Conservation (phyloP, 805 yeast genomes). For the Jamesozyma piceae region DNA sequence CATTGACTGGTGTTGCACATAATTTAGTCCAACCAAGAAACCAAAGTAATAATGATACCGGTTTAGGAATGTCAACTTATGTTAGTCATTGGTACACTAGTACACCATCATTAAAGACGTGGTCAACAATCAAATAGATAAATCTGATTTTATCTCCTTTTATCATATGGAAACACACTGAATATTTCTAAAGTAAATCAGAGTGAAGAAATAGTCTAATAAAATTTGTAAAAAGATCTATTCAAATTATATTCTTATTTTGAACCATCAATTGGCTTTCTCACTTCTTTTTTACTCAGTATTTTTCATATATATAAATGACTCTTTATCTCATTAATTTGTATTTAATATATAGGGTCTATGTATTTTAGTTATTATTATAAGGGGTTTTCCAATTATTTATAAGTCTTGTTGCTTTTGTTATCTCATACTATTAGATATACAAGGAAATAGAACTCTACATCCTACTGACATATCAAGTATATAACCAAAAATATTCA, state of each 20-base stretch:
- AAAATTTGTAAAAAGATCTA: neutral
- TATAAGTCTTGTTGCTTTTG: neutral
- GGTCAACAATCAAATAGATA: constrained; percentile 40
- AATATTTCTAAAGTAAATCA: neutral
- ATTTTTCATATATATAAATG: neutral
- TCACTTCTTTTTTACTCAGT: neutral
- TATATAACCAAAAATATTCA: too few relatives aligned
- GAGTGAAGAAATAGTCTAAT: neutral
- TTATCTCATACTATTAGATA: neutral
- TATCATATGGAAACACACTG: neutral
- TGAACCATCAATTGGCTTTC: neutral
- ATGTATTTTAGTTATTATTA: constrained; percentile 15
- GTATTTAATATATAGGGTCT: constrained; percentile 11
- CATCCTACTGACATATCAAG: neutral
- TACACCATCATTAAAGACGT: constrained; percentile 45
- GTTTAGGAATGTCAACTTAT: constrained; percentile 33
- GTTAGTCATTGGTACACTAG: constrained; percentile 34
- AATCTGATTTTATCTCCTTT: neutral
- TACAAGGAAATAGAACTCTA: too few relatives aligned
- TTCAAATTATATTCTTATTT: neutral
- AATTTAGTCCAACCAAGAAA: constrained; percentile 91
- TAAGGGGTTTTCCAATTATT: constrained; percentile 5
- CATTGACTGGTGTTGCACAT: constrained; percentile 34
- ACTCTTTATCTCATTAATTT: neutral
- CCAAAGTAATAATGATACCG: constrained; percentile 76